These are phyloP conservation scores for Phytophthora fragariaefolia DNA, from an alignment of 352 stramenopile species.

Conservation along the genomic window DNA sequence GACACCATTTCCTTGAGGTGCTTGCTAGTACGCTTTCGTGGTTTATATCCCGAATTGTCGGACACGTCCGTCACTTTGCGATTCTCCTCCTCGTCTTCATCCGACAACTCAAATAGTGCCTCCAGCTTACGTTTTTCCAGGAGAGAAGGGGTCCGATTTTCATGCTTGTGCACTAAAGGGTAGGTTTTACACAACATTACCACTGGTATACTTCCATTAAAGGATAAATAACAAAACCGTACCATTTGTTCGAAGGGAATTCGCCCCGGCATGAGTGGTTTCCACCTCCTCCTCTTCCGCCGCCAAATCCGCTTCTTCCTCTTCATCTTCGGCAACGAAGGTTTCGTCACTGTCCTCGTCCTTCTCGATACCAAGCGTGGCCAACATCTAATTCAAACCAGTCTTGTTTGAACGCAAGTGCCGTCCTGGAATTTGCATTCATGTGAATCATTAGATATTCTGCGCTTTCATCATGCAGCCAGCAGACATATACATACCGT, in stretches of 20 bases:
- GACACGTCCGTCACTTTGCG: neutral
- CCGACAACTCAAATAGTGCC: neutral
- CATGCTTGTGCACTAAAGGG: neutral
- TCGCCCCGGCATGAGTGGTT: neutral
- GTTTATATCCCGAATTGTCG: neutral
- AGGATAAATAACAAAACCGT: neutral
- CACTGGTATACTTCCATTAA: neutral
- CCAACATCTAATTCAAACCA: neutral
- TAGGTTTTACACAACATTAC: neutral
- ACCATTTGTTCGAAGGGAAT: neutral
- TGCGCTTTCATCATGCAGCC: neutral
- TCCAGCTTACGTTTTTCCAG: neutral
- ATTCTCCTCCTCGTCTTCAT: neutral
- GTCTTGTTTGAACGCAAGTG: neutral
- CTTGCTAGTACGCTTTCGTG: neutral
- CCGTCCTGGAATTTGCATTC: neutral
- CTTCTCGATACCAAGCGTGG: neutral
- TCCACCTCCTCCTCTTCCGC: neutral
- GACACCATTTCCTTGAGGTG: neutral
- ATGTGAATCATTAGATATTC: neutral
- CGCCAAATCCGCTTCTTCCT: too few relatives aligned
- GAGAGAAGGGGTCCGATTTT: neutral
- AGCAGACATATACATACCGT: neutral
- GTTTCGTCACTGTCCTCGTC: neutral
- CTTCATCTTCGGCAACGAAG: neutral